Evolutionary conservation across 306 rosid genomes (phyloP).

Genomic region (Rosa chinensis): DNA sequence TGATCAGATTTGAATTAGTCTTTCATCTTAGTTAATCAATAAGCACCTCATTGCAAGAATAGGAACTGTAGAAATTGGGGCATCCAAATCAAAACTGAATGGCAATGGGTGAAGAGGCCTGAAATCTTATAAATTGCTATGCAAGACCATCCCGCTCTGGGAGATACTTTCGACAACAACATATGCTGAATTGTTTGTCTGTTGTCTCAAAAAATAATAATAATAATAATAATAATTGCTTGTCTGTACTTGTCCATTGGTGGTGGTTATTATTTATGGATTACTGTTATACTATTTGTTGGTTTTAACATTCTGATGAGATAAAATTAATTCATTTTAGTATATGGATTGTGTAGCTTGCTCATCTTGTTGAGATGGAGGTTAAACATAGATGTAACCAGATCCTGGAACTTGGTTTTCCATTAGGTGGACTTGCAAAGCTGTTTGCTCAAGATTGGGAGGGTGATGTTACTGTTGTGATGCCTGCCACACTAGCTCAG

Average conservation of each 20-base stretch:
- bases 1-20: not conserved
- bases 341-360: constrained; percentile 60
- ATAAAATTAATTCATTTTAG: constrained; percentile 14
- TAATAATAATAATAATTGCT: not conserved
- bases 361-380: constrained; percentile 95
- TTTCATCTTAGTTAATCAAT: constrained; percentile 1
- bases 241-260: not conserved
- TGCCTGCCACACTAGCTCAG: constrained; percentile 99
- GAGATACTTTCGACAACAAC: not conserved
- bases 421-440: constrained; percentile 86
- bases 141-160: not conserved
- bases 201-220: not conserved
- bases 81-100: not conserved
- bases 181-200: not conserved
- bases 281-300: constrained; percentile 12
- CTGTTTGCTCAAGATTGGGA: constrained; percentile 99
- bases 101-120: not conserved
- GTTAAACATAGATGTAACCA: constrained; percentile 95
- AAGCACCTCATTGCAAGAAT: not conserved
- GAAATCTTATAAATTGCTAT: not conserved
- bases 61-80: not conserved
- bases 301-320: constrained; percentile 1
- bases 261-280: not conserved
- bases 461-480: constrained; percentile 93
- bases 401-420: constrained; percentile 86